Conservation (phyloP, 495 filamentous ascomycete species). For the Recurvomyces mirabilis region DNA sequence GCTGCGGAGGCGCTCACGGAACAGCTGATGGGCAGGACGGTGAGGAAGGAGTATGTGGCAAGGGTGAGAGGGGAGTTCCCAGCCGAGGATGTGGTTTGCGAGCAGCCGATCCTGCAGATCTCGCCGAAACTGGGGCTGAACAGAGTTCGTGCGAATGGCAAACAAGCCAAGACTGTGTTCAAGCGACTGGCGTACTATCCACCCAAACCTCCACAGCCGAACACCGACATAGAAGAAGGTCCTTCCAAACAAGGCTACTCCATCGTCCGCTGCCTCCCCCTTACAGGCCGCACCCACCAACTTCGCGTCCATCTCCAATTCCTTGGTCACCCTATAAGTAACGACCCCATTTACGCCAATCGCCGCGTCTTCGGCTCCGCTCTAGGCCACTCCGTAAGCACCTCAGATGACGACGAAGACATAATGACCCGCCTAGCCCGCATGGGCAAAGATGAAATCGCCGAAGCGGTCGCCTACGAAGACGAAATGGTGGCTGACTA, state of each 20-base stretch:
- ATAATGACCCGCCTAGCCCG: constrained; percentile 69
- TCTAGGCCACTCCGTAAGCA: constrained; percentile 58
- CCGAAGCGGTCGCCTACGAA: constrained; percentile 85
- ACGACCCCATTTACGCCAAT: constrained; percentile 96
- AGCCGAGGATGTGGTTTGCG: constrained; percentile 62
- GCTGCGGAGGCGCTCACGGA: constrained; percentile 64
- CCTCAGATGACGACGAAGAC: constrained; percentile 67
- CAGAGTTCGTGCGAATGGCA: constrained; percentile 82
- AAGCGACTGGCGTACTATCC: constrained; percentile 78
- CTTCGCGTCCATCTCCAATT: constrained; percentile 91
- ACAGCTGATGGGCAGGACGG: constrained; percentile 61
- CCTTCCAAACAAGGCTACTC: constrained; percentile 57
- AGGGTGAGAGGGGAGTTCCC: constrained; percentile 86
- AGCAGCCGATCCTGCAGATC: constrained; percentile 86
- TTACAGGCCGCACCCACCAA: constrained; percentile 92
- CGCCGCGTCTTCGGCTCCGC: constrained; percentile 75
- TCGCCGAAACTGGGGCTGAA: constrained; percentile 93
- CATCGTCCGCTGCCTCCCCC: constrained; percentile 83
- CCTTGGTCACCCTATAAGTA: constrained; percentile 85
- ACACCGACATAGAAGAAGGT: not conserved
- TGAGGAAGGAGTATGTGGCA: constrained; percentile 90
- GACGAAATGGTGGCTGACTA: constrained; percentile 83
- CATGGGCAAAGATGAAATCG: constrained; percentile 91
- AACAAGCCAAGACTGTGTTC: constrained; percentile 81
- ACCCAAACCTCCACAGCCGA: constrained; percentile 39